Percentiles rank a stretch among this genome's conserved stretches.
phyloP scores from a whole-genome alignment of 768 basidiomycete genomes.

The Vararia minispora region DNA sequence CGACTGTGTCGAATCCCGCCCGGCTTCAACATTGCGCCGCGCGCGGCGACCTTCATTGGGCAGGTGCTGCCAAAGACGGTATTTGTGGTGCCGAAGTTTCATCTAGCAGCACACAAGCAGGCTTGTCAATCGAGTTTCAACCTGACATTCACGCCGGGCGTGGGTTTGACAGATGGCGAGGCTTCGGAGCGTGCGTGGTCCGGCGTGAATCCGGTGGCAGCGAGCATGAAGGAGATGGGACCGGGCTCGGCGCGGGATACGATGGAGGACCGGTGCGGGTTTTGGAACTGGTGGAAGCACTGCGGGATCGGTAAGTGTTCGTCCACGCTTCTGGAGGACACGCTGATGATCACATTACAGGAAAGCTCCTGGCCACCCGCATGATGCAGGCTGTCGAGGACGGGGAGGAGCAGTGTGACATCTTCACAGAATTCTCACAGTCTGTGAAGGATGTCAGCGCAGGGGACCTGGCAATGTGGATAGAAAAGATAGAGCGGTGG shows the following conservation, averaged over 20 bases:
- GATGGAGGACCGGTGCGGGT: slow-evolving; percentile 17
- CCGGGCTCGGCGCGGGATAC: slow-evolving; percentile 17
- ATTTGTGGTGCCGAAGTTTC: slow-evolving; percentile 21
- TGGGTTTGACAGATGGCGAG: slow-evolving; percentile 25
- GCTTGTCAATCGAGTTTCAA: slow-evolving; percentile 20
- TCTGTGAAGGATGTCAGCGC: no score
- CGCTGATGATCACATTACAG: no score
- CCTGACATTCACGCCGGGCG: slow-evolving; percentile 15
- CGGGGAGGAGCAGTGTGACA: no score
- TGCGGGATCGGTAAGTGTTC: slow-evolving; percentile 16
- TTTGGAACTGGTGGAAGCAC: slow-evolving; percentile 22
- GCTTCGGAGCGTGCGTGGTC: slow-evolving; percentile 24
- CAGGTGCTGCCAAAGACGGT: no score
- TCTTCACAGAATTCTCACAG: no score
- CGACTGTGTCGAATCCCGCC: not conserved
- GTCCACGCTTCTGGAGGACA: no score
- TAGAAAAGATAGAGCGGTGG: no score
- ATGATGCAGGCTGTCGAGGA: no score
- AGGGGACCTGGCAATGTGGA: no score
- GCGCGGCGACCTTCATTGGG: not conserved
- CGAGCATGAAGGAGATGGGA: slow-evolving; percentile 27
- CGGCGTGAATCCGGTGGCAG: slow-evolving; percentile 16
- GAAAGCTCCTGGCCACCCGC: no score
- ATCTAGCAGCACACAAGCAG: slow-evolving; percentile 17
- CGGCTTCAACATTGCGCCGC: not conserved